Evolutionary conservation across 176 grass and related monocot genomes (phyloP).

Genomic region (Triticum timopheevii): DNA sequence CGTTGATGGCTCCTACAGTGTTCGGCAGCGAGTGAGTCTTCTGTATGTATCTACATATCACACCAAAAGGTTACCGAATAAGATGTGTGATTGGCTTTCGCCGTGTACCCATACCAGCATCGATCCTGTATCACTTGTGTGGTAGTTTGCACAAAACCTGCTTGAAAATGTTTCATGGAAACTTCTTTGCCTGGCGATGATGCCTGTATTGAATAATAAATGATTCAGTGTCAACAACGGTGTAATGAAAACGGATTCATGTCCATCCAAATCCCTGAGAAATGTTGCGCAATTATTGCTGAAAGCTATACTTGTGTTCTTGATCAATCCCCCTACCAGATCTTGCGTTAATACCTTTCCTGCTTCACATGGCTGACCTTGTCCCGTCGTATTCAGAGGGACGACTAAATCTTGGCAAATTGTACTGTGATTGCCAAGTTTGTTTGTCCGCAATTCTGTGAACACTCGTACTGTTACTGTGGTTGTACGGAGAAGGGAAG

Average conservation of each 20-base stretch:
- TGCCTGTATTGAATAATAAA: slow-evolving; percentile 26
- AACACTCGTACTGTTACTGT: neutral
- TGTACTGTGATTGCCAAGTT: neutral
- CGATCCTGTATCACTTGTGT: neutral
- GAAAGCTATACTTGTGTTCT: neutral
- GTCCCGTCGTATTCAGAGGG: neutral
- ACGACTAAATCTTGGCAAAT: slow-evolving; percentile 1
- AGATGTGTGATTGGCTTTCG: neutral
- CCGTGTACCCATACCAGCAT: neutral
- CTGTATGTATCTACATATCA: neutral
- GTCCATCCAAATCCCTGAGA: neutral
- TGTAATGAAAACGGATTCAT: neutral
- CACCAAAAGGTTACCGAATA: slow-evolving; percentile 22
- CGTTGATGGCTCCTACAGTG: slow-evolving; percentile 30
- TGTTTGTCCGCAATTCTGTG: neutral
- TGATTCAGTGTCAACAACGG: neutral
- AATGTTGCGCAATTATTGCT: neutral
- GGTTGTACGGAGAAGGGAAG: neutral
- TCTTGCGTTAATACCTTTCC: neutral
- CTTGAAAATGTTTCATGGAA: slow-evolving; percentile 12
- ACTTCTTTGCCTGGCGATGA: neutral
- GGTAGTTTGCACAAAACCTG: neutral
- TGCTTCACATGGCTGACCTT: slow-evolving; percentile 16
- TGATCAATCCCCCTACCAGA: neutral
- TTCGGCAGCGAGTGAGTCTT: neutral